These are phyloP conservation scores for Amborella trichopoda DNA, from an alignment of 164 flowering plant species.

Conservation along the genomic window DNA sequence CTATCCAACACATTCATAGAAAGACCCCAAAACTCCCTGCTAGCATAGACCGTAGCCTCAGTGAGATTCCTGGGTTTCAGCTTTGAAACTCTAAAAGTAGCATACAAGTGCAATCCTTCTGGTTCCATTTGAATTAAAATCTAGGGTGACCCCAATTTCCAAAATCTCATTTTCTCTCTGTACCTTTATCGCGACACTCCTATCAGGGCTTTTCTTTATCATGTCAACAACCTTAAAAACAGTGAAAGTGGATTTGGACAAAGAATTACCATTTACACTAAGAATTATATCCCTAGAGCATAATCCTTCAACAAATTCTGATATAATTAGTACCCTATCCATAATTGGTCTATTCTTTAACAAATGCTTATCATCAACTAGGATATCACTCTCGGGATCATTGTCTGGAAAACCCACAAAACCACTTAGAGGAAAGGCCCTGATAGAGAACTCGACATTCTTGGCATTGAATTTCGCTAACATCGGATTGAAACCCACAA, in stretches of 20 bases:
- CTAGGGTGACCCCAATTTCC: constrained; percentile 60
- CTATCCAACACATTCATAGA: constrained; percentile 66
- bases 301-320: constrained; percentile 88
- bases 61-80: constrained; percentile 31
- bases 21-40: constrained; percentile 73
- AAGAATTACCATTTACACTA: constrained; percentile 42
- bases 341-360: constrained; percentile 81
- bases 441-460: constrained; percentile 85
- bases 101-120: constrained; percentile 84
- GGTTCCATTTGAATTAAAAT: constrained; percentile 66
- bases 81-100: constrained; percentile 56
- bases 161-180: constrained; percentile 41
- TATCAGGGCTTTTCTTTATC: constrained; percentile 57
- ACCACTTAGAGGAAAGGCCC: constrained; percentile 97
- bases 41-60: constrained; percentile 44
- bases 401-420: constrained; percentile 98
- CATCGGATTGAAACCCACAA: constrained; percentile 91
- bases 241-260: constrained; percentile 36
- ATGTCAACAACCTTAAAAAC: constrained; percentile 67
- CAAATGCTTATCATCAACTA: constrained; percentile 73
- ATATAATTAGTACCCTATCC: constrained; percentile 70
- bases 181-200: constrained; percentile 53
- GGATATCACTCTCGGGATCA: constrained; percentile 92
- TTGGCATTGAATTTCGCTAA: constrained; percentile 85
- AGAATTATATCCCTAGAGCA: constrained; percentile 80